Percentiles rank a stretch among this genome's conserved stretches.
These are phyloP conservation scores for Sporisorium graminicola DNA, from an alignment of 1,284 basidiomycete genomes.

Conservation along the genomic window DNA sequence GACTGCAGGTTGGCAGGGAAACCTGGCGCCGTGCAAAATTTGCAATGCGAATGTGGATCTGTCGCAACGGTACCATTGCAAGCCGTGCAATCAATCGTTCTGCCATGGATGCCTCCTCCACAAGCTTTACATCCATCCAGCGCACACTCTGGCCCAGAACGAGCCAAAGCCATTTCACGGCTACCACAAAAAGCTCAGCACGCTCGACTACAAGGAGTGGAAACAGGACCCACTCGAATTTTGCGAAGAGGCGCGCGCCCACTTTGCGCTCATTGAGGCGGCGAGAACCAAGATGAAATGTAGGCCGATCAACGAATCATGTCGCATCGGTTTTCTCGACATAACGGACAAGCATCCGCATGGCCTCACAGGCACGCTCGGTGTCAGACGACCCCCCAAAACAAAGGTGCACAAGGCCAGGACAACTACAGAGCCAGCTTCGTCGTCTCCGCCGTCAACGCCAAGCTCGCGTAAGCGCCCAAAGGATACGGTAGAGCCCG, in stretches of 20 bases:
- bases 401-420: constrained; percentile 6
- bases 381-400: constrained; percentile 8
- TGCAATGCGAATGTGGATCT: constrained; percentile 36
- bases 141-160: constrained; percentile 39
- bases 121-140: constrained; percentile 43
- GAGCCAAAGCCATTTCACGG: constrained; percentile 30
- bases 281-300: constrained; percentile 39
- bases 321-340: constrained; percentile 49
- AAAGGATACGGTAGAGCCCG: constrained; percentile 9
- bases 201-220: constrained; percentile 48
- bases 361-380: constrained; percentile 38
- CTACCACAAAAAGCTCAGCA: constrained; percentile 36
- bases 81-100: constrained; percentile 41
- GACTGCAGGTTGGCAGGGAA: constrained; percentile 7
- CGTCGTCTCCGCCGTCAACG: constrained; percentile 9
- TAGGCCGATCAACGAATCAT: constrained; percentile 14
- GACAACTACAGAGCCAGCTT: not conserved
- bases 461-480: constrained; percentile 26
- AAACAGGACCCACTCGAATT: constrained; percentile 35
- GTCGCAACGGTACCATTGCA: constrained; percentile 39
- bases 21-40: constrained; percentile 31
- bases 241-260: constrained; percentile 27
- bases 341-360: constrained; percentile 21
- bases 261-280: constrained; percentile 46
- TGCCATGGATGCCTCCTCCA: constrained; percentile 47